A percentile compares a stretch with the other conserved stretches of the same genome.
These are phyloP conservation scores for Barnettozyma sp. DNA, from an alignment of 805 yeast species.

Conservation along the genomic window DNA sequence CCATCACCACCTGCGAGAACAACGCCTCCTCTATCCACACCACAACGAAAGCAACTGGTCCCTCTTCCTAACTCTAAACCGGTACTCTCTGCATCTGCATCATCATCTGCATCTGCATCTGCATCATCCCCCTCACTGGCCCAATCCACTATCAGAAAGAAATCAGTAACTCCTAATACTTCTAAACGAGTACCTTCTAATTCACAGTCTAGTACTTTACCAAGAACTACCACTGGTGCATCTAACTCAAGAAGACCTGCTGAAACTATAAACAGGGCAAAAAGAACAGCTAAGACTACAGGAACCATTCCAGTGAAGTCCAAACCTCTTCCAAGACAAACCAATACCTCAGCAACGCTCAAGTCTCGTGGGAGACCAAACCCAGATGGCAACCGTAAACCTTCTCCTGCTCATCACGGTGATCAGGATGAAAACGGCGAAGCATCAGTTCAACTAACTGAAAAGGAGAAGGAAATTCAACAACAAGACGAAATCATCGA, in stretches of 20 bases:
- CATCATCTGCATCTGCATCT: slow-evolving; percentile 4
- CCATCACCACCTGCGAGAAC: neutral
- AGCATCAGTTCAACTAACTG: slow-evolving; percentile 14
- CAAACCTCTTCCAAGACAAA: neutral
- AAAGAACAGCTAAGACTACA: slow-evolving; percentile 4
- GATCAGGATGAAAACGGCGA: neutral
- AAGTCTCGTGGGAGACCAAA: slow-evolving; percentile 4
- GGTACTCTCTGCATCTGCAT: slow-evolving; percentile 2
- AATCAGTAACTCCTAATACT: slow-evolving; percentile 6
- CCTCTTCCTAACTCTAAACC: neutral
- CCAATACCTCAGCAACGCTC: slow-evolving; percentile 1
- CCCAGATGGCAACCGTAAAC: neutral
- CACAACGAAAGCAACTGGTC: neutral
- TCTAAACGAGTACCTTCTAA: slow-evolving; percentile 2
- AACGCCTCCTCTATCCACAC: neutral
- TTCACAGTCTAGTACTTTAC: slow-evolving; percentile 4
- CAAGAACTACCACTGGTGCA: slow-evolving; percentile 7
- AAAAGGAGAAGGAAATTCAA: slow-evolving; percentile 24
- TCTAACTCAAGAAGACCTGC: slow-evolving; percentile 4
- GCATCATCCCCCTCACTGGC: neutral
- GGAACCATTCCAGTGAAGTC: slow-evolving; percentile 4
- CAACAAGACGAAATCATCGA: slow-evolving; percentile 30
- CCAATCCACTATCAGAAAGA: slow-evolving; percentile 1
- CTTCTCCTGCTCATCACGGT: neutral
- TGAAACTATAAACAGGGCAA: slow-evolving; percentile 2